Percentiles rank a stretch among this genome's conserved stretches.
phyloP scores from a whole-genome alignment of 2,329 filamentous ascomycete genomes.

The Stemphylium beticola region DNA sequence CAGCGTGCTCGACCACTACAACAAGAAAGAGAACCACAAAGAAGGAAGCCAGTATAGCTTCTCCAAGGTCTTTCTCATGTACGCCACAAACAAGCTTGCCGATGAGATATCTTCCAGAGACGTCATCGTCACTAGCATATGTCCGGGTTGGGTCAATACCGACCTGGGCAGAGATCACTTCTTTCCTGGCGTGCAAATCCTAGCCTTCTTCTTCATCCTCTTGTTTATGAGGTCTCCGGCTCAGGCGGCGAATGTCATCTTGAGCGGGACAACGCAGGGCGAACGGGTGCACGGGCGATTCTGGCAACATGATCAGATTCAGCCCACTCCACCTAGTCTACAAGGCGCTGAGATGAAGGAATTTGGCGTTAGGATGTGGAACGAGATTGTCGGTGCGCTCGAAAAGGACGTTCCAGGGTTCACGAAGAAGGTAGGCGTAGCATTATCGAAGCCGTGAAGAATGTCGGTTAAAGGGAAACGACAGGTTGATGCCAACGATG shows the following conservation, averaged over 20 bases:
- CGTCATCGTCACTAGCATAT: slow-evolving; percentile 47
- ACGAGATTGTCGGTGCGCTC: slow-evolving; percentile 43
- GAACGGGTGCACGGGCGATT: slow-evolving; percentile 44
- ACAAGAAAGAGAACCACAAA: slow-evolving; percentile 34
- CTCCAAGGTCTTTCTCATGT: slow-evolving; percentile 48
- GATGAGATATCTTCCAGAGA: slow-evolving; percentile 33
- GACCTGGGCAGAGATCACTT: slow-evolving; percentile 41
- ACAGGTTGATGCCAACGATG: background rate
- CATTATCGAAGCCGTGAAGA: slow-evolving; percentile 2
- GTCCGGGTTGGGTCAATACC: slow-evolving; percentile 41
- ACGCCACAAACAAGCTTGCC: slow-evolving; percentile 38
- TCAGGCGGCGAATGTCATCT: slow-evolving; percentile 39
- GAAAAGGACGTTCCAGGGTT: slow-evolving; percentile 36
- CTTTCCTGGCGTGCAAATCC: slow-evolving; percentile 33
- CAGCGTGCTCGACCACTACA: slow-evolving; percentile 41
- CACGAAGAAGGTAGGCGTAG: slow-evolving; percentile 12
- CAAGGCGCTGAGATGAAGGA: slow-evolving; percentile 41
- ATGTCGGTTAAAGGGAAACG: no score
- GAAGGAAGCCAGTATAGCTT: slow-evolving; percentile 37
- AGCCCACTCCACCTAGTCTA: slow-evolving; percentile 38
- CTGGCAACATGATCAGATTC: slow-evolving; percentile 44
- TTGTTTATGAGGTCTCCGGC: slow-evolving; percentile 34
- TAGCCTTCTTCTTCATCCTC: slow-evolving; percentile 29
- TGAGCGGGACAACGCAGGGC: slow-evolving; percentile 45
- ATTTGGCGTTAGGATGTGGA: slow-evolving; percentile 38